Evolutionary conservation across 257 asterid genomes (phyloP).

Genomic region (Petrea volubilis): DNA sequence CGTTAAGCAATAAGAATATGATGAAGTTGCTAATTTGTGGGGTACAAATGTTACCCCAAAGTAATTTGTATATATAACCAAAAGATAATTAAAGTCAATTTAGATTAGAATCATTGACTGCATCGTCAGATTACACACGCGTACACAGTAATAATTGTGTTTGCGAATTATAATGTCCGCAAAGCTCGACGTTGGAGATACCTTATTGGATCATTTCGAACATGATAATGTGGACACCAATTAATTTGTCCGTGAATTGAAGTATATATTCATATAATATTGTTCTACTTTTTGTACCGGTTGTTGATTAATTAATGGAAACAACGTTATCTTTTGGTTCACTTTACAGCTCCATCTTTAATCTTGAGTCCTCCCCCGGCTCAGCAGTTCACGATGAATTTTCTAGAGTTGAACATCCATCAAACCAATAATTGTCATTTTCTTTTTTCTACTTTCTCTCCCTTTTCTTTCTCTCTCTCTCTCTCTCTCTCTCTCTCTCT

Average conservation of each 20-base stretch:
- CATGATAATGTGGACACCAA: not conserved
- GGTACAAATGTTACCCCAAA: too few species aligned
- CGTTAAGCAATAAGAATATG: too few species aligned
- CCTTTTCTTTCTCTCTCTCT: constrained; percentile 24
- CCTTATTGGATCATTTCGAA: not conserved
- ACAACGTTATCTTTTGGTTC: not conserved
- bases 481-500: not conserved
- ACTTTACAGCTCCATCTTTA: constrained; percentile 29
- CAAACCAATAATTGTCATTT: not conserved
- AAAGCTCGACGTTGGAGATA: not conserved
- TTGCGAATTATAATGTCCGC: not conserved
- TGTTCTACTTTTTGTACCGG: not conserved
- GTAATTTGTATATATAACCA: too few species aligned
- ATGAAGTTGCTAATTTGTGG: too few species aligned
- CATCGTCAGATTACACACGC: not conserved
- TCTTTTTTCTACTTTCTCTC: not conserved
- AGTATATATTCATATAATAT: not conserved
- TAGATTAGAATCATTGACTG: not conserved
- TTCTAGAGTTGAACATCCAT: constrained; percentile 18
- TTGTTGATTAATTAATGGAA: constrained; percentile 10
- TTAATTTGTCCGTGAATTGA: too few species aligned
- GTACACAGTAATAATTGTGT: not conserved
- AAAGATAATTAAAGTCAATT: too few species aligned
- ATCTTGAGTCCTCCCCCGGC: constrained; percentile 21
- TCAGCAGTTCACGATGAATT: constrained; percentile 22